Evolutionary conservation across 2,329 filamentous ascomycete species (phyloP).

Genomic region (Parascedosporium putredinis): DNA sequence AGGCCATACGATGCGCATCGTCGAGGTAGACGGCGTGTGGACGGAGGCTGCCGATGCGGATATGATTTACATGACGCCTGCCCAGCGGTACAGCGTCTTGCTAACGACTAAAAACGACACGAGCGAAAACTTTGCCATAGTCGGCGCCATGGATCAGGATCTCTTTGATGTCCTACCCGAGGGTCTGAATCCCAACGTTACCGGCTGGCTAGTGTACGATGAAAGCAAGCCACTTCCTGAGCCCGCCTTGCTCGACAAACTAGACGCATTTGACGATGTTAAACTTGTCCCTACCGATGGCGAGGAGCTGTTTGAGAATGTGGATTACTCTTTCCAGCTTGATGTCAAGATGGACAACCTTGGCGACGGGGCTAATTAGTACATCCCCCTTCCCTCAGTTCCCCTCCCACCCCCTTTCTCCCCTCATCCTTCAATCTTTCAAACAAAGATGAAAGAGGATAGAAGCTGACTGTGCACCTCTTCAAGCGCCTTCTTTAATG

Average conservation of each 20-base stretch:
- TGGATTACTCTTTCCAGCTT: slow-evolving; percentile 54
- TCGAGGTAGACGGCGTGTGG: slow-evolving; percentile 66
- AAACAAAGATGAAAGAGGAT: no score
- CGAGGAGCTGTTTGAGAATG: slow-evolving; percentile 45
- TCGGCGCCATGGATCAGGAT: slow-evolving; percentile 53
- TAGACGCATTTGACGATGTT: slow-evolving; percentile 65
- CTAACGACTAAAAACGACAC: slow-evolving; percentile 54
- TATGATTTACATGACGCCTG: slow-evolving; percentile 56
- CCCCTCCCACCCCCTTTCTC: not conserved
- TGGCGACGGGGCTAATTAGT: slow-evolving; percentile 42
- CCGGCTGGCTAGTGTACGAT: slow-evolving; percentile 54
- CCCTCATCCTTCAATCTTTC: not conserved
- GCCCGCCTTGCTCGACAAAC: slow-evolving; percentile 46
- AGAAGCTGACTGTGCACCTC: slow-evolving; percentile 65
- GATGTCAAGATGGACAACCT: slow-evolving; percentile 57
- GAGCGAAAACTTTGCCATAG: slow-evolving; percentile 54
- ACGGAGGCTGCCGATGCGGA: slow-evolving; percentile 48
- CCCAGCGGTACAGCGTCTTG: slow-evolving; percentile 55
- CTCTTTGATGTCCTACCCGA: slow-evolving; percentile 60
- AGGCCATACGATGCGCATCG: slow-evolving; percentile 55
- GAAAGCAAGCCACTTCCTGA: slow-evolving; percentile 31
- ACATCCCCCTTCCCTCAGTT: not conserved
- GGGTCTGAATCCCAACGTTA: slow-evolving; percentile 55
- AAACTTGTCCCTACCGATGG: slow-evolving; percentile 59
- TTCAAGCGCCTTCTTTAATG: slow-evolving; percentile 61